Evolutionary conservation across 306 rosid species (phyloP).

Genomic region (Lablab purpureus): DNA sequence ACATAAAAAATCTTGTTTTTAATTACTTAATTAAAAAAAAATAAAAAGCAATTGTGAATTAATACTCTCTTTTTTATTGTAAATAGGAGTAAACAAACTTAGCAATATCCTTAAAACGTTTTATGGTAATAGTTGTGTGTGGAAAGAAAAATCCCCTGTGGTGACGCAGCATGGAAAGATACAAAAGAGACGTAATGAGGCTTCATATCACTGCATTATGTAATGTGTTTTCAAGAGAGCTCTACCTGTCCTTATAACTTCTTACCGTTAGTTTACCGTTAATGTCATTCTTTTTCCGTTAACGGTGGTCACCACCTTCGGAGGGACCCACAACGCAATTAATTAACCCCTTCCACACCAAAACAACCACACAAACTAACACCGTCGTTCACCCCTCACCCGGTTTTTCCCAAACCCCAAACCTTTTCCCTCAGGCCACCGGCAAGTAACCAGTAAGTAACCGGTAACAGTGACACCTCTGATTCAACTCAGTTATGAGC

Average conservation of each 20-base stretch:
- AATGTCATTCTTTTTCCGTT: slow-evolving; percentile 28
- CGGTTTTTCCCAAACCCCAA: background rate
- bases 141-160: background rate
- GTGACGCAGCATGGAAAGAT: background rate
- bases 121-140: background rate
- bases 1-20: background rate
- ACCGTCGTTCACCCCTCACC: background rate
- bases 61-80: background rate
- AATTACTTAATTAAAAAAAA: background rate
- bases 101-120: background rate
- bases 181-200: background rate
- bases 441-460: background rate
- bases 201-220: background rate
- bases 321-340: background rate
- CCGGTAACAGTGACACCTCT: slow-evolving; percentile 8
- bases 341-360: background rate
- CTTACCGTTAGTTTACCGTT: slow-evolving; percentile 33
- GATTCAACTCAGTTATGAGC: slow-evolving; percentile 39
- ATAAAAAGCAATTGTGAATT: background rate
- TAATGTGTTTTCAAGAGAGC: background rate
- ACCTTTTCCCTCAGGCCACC: slow-evolving; percentile 26
- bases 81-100: background rate
- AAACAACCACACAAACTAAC: background rate
- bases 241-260: slow-evolving; percentile 1
- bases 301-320: slow-evolving; percentile 19